phyloP scores from a whole-genome alignment of 306 rosid genomes.

The Lathyrus oleraceus region DNA sequence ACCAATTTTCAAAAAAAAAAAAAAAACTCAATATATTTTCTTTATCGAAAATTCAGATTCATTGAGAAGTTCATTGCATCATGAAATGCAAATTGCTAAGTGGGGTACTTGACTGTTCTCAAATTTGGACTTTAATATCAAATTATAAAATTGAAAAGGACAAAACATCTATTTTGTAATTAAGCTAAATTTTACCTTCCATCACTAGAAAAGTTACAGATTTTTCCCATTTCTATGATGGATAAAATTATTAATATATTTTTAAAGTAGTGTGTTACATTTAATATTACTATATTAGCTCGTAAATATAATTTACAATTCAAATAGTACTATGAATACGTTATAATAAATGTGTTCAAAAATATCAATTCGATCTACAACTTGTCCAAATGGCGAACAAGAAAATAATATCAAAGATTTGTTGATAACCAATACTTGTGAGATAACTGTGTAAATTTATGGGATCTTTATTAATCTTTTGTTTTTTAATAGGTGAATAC shows the following conservation, averaged over 20 bases:
- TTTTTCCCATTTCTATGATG: constrained; percentile 13
- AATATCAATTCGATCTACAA: constrained; percentile 33
- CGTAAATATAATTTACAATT: too few species aligned
- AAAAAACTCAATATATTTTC: not conserved
- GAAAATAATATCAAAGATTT: not conserved
- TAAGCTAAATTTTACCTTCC: not conserved
- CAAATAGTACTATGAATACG: not conserved
- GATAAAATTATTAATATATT: not conserved
- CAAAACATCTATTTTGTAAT: constrained; percentile 3
- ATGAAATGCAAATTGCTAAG: not conserved
- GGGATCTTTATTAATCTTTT: not conserved
- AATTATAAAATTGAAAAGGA: not conserved
- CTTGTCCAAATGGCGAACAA: constrained; percentile 25
- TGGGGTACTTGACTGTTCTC: not conserved
- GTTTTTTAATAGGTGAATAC: not conserved
- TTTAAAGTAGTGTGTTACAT: not conserved
- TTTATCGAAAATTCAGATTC: not conserved
- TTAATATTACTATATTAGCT: too few species aligned
- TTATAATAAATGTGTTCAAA: not conserved
- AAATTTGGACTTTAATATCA: constrained; percentile 11
- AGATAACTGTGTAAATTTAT: not conserved
- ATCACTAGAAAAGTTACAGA: not conserved
- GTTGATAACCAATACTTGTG: constrained; percentile 5
- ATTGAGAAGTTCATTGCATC: constrained; percentile 16
- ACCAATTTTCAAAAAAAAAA: not conserved